Evolutionary conservation across 352 stramenopile genomes (phyloP).

Genomic region (Globisporangium emineosum): DNA sequence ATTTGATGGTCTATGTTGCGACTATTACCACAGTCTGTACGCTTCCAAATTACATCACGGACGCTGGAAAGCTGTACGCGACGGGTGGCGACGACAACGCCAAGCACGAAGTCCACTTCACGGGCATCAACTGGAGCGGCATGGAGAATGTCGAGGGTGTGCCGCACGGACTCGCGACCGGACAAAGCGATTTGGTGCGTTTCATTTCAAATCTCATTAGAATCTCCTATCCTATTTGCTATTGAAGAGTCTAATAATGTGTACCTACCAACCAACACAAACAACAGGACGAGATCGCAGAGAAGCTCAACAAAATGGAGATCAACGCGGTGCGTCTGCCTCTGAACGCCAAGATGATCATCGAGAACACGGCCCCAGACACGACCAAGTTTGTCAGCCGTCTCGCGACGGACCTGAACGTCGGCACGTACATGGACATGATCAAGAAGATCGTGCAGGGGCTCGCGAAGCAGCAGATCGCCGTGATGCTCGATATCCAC

Average conservation of each 20-base stretch:
- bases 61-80: constrained; percentile 63
- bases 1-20: not conserved
- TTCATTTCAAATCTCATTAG: not conserved
- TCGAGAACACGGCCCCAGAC: constrained; percentile 60
- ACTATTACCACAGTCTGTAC: constrained; percentile 46
- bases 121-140: constrained; percentile 86
- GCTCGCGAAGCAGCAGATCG: constrained; percentile 76
- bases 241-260: not conserved
- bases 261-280: not conserved
- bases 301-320: constrained; percentile 56
- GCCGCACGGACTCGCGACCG: constrained; percentile 64
- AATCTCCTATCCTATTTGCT: not conserved
- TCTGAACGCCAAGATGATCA: constrained; percentile 82
- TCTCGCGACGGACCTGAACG: constrained; percentile 57
- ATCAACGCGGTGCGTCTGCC: constrained; percentile 79
- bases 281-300: constrained; percentile 46
- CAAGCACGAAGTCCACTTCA: constrained; percentile 70
- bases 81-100: constrained; percentile 39
- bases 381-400: constrained; percentile 66
- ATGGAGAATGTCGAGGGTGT: constrained; percentile 84
- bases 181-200: constrained; percentile 55
- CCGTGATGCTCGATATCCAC: constrained; percentile 80
- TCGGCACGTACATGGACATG: constrained; percentile 78
- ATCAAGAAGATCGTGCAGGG: constrained; percentile 83
- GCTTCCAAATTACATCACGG: constrained; percentile 66